Percentiles rank a stretch among this genome's conserved stretches.
Evolutionary conservation across 139 green algal species (phyloP).

Genomic region (Astrephomene gubernaculifera): DNA sequence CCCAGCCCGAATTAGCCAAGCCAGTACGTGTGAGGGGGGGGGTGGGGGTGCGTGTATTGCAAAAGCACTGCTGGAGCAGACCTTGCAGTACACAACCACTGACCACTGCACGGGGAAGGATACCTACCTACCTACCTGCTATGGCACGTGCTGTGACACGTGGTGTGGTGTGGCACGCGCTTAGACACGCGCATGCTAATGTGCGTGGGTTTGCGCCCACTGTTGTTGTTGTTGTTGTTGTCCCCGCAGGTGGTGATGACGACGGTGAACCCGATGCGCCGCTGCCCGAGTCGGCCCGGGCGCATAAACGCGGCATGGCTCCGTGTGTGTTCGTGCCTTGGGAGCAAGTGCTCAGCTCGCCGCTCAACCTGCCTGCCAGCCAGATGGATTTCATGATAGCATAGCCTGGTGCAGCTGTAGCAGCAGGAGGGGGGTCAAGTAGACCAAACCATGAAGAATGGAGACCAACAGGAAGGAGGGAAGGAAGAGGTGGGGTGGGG

Average conservation of each 20-base stretch:
- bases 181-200: neutral
- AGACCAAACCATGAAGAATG: too few relatives aligned
- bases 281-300: conserved; percentile 3
- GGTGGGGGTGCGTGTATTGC: neutral
- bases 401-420: too few relatives aligned
- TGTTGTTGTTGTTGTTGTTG: neutral
- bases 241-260: neutral
- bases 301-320: conserved; percentile 71
- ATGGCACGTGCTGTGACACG: neutral
- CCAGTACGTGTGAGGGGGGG: too few relatives aligned
- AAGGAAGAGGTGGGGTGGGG: too few relatives aligned
- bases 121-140: neutral
- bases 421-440: too few relatives aligned
- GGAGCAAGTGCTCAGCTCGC: conserved; percentile 62
- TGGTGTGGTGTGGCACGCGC: neutral
- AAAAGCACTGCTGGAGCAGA: neutral
- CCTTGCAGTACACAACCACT: neutral
- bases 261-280: conserved; percentile 43
- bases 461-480: too few relatives aligned
- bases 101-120: neutral
- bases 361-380: conserved; percentile 77
- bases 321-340: conserved; percentile 84
- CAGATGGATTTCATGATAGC: conserved; percentile 81
- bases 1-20: too few relatives aligned
- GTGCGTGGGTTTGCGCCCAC: neutral